Conservation (phyloP, 208 protist species). For the Leishmania gerbilli region DNA sequence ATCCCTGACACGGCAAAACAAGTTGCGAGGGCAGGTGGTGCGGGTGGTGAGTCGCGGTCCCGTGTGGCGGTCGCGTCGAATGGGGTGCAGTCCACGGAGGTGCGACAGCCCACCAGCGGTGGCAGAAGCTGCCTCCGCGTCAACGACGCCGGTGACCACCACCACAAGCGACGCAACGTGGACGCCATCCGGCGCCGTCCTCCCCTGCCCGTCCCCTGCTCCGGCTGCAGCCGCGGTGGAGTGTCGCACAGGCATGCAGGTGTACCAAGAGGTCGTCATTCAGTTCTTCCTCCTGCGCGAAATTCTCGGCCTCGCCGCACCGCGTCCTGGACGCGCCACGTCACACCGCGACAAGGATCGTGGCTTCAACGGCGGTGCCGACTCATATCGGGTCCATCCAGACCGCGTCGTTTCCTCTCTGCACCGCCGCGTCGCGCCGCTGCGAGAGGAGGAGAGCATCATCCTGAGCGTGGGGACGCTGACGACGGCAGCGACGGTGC, state of each 20-base stretch:
- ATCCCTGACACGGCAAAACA: conserved; percentile 97
- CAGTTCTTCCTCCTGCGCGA: conserved; percentile 97
- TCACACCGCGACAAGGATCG: conserved; percentile 16
- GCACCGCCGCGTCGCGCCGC: conserved; percentile 85
- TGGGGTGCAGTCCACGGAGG: neutral
- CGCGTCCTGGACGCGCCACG: conserved; percentile 16
- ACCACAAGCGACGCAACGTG: neutral
- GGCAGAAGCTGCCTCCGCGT: neutral
- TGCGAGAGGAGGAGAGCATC: conserved; percentile 95
- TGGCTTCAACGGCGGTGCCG: neutral
- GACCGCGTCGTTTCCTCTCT: neutral
- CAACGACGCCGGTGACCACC: neutral
- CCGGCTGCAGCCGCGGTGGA: neutral
- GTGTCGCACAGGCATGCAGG: conserved; percentile 42
- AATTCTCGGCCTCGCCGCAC: conserved; percentile 88
- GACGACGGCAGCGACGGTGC: conserved; percentile 96
- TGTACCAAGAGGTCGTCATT: conserved; percentile 98
- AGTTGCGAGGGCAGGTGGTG: conserved; percentile 96
- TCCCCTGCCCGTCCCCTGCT: neutral
- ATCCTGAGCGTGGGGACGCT: conserved; percentile 99
- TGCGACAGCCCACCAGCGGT: neutral
- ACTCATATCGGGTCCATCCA: conserved; percentile 19
- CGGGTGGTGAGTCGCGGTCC: conserved; percentile 25
- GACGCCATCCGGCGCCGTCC: neutral
- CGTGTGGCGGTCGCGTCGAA: conserved; percentile 5